Evolutionary conservation across 805 yeast genomes (phyloP).

Genomic region (Starmerella floricola): DNA sequence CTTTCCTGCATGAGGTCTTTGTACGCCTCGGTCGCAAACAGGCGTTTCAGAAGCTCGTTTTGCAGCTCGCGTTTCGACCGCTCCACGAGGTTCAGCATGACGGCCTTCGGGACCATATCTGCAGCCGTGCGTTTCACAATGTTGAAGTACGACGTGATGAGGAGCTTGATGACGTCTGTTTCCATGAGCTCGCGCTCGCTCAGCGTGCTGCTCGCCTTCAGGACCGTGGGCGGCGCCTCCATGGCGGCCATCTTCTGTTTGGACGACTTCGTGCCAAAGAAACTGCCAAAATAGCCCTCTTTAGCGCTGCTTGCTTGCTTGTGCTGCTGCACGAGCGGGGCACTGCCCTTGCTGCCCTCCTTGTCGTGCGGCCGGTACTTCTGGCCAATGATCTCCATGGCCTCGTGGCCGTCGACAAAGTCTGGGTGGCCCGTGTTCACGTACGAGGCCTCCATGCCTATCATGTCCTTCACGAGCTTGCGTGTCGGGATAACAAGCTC

Average conservation of each 20-base stretch:
- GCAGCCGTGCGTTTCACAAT: slow-evolving; percentile 90
- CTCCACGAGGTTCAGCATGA: slow-evolving; percentile 82
- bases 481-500: slow-evolving; percentile 75
- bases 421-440: slow-evolving; percentile 98
- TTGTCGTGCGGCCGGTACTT: slow-evolving; percentile 53
- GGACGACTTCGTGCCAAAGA: slow-evolving; percentile 70
- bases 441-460: slow-evolving; percentile 78
- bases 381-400: slow-evolving; percentile 86
- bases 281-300: slow-evolving; percentile 84
- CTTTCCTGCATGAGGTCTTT: slow-evolving; percentile 78
- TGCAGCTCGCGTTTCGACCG: slow-evolving; percentile 80
- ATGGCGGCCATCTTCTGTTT: slow-evolving; percentile 86
- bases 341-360: slow-evolving; percentile 50
- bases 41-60: slow-evolving; percentile 72
- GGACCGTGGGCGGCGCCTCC: slow-evolving; percentile 95
- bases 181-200: slow-evolving; percentile 93
- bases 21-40: slow-evolving; percentile 60
- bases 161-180: slow-evolving; percentile 88
- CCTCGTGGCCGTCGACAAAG: slow-evolving; percentile 84
- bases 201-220: slow-evolving; percentile 84
- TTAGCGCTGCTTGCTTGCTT: slow-evolving; percentile 24
- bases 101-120: slow-evolving; percentile 88
- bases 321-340: slow-evolving; percentile 70
- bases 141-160: slow-evolving; percentile 78
- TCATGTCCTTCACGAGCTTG: slow-evolving; percentile 70